Conservation (phyloP, 179 eudicot genomes). For the Spergularia azorica region DNA sequence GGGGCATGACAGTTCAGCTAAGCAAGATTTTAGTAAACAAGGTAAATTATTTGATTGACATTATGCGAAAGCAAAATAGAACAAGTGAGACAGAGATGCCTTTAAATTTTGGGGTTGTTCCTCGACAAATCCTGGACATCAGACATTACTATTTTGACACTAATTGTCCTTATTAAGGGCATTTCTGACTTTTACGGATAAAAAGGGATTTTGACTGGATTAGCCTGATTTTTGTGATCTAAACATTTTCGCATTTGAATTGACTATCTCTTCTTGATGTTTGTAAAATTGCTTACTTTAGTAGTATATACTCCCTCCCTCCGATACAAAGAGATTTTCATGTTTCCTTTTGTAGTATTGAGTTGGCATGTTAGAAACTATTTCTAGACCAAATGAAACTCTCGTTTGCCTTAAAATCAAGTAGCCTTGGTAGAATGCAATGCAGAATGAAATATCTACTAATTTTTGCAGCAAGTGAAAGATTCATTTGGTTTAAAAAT, state of each 20-base stretch:
- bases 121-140: constrained; percentile 11
- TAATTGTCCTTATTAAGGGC: neutral
- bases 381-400: too few species aligned
- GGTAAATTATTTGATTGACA: constrained; percentile 26
- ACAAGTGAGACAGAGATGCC: constrained; percentile 10
- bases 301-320: too few species aligned
- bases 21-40: constrained; percentile 19
- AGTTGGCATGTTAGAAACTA: too few species aligned
- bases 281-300: too few species aligned
- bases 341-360: too few species aligned
- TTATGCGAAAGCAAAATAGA: constrained; percentile 11
- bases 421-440: too few species aligned
- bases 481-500: too few species aligned
- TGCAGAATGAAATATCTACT: too few species aligned
- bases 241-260: neutral
- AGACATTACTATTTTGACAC: neutral
- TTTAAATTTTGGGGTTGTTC: constrained; percentile 4
- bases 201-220: neutral
- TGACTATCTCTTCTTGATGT: too few species aligned
- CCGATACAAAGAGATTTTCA: too few species aligned
- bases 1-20: constrained; percentile 33
- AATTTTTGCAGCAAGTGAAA: too few species aligned
- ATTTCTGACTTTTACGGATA: constrained; percentile 14
- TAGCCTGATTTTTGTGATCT: neutral
- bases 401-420: too few species aligned